Evolutionary conservation across 208 protist species (phyloP), one percentile per base, ranked within the genome.

Genomic region (Trypanosoma lewisi): DNA sequence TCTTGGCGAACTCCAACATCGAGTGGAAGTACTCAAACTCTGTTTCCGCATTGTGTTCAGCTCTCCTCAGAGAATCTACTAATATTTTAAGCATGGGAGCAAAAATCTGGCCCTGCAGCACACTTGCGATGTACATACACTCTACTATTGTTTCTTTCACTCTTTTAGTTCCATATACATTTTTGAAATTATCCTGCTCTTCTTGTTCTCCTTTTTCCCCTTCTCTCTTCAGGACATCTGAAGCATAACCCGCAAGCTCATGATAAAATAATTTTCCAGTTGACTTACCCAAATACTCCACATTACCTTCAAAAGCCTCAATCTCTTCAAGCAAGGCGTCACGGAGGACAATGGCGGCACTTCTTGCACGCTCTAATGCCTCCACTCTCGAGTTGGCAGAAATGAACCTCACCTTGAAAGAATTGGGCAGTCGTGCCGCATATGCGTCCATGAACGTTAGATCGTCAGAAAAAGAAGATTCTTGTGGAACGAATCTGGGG

Each of bases 401-500:
- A 0, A 67, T 19, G 49, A 63, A 64, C 11, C 39, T 41, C 31
- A 36, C 16, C 36, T 67, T 67, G 19, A 77, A 68, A 49, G 34
- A n/a, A 17, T 42, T 9, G 50, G 72, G 72, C n/a, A 77, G 54
- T 42, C 60, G 48, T 4, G 50, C 51, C 0, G 42, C n/a, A 39
- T 71, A 8, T 53, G 58, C 30, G 19, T 68, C 65, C 33, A 72
- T 56, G 47, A 77, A 72, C 12, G 41, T 27, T 21, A 62, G 45
- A 31, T 72, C 62, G 19, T 72, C 65, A 12, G 72, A 50, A 47
- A 60, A 28, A 41, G 6, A 19, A 11, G 27, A 44, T 30, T 62
- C 36, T 14, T 48, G 5, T 28, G 23, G 27, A 12, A 16, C 34
- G 21, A 45, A n/a, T 27, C 48, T 51, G n/a, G 55, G 28, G 5